Conservation (phyloP, 768 basidiomycete genomes). For the Auricularia heimuer region DNA sequence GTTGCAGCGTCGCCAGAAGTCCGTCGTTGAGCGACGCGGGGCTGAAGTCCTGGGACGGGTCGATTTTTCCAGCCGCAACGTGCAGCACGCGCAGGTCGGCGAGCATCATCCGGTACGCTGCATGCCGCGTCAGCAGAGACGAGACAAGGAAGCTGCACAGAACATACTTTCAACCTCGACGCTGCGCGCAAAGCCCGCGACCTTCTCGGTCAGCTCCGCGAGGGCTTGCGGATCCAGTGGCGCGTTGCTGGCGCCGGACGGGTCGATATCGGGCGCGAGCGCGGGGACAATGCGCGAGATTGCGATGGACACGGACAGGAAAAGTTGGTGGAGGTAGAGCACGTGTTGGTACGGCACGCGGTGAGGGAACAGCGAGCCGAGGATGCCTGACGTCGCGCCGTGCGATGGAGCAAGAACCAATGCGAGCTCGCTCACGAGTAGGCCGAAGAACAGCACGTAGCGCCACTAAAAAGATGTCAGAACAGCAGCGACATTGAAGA, state of each 20-base stretch:
- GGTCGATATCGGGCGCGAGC: slow-evolving; percentile 34
- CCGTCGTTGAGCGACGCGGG: not conserved
- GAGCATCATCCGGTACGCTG: slow-evolving; percentile 1
- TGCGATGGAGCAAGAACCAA: slow-evolving; percentile 51
- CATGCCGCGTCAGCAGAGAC: not conserved
- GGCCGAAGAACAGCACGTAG: slow-evolving; percentile 55
- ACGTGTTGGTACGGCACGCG: slow-evolving; percentile 71
- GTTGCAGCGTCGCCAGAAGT: not conserved
- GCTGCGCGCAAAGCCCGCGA: slow-evolving; percentile 1
- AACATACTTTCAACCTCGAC: not conserved
- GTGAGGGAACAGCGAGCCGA: slow-evolving; percentile 43
- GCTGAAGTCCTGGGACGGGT: not conserved
- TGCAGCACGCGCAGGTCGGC: not conserved
- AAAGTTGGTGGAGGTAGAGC: slow-evolving; percentile 65
- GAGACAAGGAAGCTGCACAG: not conserved
- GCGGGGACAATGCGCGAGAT: slow-evolving; percentile 61
- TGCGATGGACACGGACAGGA: slow-evolving; percentile 64
- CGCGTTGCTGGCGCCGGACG: not conserved
- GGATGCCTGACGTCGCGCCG: slow-evolving; percentile 17
- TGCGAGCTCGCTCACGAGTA: slow-evolving; percentile 53
- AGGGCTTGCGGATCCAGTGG: not conserved
- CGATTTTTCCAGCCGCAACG: not conserved
- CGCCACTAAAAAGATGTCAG: slow-evolving; percentile 50
- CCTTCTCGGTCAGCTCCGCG: not conserved
- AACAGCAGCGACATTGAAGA: not conserved